A percentile compares a stretch with the other conserved stretches of the same genome.
Evolutionary conservation across 1,139 yeast species (phyloP).

Genomic region (Kodamaea alishanica): DNA sequence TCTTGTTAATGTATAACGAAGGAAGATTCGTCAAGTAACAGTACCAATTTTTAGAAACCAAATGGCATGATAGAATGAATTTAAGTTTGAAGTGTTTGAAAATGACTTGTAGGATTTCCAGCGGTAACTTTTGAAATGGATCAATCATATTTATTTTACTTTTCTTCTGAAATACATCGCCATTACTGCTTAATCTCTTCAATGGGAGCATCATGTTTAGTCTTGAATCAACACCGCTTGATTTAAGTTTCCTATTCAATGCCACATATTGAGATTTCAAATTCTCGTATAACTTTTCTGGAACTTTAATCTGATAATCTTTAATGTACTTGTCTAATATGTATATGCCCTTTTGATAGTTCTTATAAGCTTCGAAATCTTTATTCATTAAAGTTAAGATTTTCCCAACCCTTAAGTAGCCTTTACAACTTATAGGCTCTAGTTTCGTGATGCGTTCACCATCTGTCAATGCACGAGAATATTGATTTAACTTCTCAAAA

Average conservation of each 20-base stretch:
- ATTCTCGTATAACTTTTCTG: constrained; percentile 24
- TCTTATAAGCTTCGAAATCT: constrained; percentile 40
- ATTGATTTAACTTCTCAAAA: constrained; percentile 45
- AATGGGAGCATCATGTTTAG: constrained; percentile 17
- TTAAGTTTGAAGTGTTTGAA: constrained; percentile 23
- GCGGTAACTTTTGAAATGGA: constrained; percentile 28
- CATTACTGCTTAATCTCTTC: constrained; percentile 8
- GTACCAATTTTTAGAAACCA: constrained; percentile 36
- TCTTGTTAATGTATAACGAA: constrained; percentile 20
- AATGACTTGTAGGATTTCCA: constrained; percentile 29
- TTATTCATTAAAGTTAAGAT: constrained; percentile 28
- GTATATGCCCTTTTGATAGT: constrained; percentile 39
- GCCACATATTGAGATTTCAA: constrained; percentile 24
- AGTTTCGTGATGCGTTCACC: constrained; percentile 37
- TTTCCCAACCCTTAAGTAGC: constrained; percentile 55
- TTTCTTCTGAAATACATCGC: constrained; percentile 1
- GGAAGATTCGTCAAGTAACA: constrained; percentile 24
- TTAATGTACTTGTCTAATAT: constrained; percentile 25
- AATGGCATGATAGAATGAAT: constrained; percentile 24
- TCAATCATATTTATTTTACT: constrained; percentile 16
- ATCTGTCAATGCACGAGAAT: constrained; percentile 42
- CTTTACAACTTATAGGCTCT: constrained; percentile 58
- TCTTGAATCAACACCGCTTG: neutral
- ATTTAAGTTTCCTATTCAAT: constrained; percentile 24
- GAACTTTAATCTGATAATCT: constrained; percentile 22